A percentile compares a stretch with the other conserved stretches of the same genome.
Conservation (phyloP, 148 eudicot species). For the Cornus suecica region DNA sequence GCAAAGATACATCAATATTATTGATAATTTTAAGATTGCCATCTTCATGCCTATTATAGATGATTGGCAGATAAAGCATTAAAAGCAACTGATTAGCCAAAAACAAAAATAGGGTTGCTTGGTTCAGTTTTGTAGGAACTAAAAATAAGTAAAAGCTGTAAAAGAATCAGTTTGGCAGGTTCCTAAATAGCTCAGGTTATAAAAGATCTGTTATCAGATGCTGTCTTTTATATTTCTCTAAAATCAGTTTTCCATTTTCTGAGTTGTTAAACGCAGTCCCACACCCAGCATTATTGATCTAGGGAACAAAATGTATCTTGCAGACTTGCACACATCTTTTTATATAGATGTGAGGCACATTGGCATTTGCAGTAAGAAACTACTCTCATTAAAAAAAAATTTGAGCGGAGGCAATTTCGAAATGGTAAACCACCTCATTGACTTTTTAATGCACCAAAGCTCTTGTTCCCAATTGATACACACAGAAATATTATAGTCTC, state of each 20-base stretch:
- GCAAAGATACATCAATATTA: slow-evolving; percentile 19
- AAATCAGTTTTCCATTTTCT: too few relatives aligned
- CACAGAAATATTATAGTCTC: background rate
- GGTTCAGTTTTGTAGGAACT: too few relatives aligned
- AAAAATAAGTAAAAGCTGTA: too few relatives aligned
- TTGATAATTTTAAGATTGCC: background rate
- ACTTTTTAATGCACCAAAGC: background rate
- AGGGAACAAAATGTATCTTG: background rate
- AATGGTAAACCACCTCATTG: background rate
- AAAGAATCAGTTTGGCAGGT: too few relatives aligned
- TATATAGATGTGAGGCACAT: background rate
- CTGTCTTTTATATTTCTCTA: too few relatives aligned
- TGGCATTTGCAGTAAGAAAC: background rate
- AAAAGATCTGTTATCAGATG: too few relatives aligned
- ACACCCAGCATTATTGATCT: too few relatives aligned
- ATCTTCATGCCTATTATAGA: background rate
- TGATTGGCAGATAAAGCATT: background rate
- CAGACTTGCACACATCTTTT: too few relatives aligned
- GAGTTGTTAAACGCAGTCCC: too few relatives aligned
- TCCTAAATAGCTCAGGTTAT: too few relatives aligned
- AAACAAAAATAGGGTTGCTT: too few relatives aligned
- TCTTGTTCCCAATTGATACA: background rate
- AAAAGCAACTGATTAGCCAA: background rate
- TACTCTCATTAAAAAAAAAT: too few relatives aligned
- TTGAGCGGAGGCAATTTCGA: background rate